Percentiles rank a stretch among this genome's conserved stretches.
Evolutionary conservation across 257 asterid species (phyloP).

Genomic region (Oldenlandia corymbosa): DNA sequence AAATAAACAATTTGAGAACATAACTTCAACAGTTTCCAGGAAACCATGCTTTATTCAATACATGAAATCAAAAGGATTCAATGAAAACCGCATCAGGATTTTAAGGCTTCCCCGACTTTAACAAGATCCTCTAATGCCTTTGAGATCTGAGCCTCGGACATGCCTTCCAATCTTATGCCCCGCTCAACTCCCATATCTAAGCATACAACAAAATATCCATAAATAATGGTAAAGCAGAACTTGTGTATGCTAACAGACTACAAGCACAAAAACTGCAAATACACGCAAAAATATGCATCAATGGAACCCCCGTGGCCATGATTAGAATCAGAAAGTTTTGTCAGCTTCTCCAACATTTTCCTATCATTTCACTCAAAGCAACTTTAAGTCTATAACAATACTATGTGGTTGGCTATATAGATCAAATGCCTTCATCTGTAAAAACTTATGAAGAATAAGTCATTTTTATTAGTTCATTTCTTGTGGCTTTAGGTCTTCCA

Average conservation of each 20-base stretch:
- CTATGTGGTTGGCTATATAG: too few relatives aligned
- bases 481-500: too few relatives aligned
- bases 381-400: too few relatives aligned
- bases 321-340: too few relatives aligned
- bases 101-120: slow-evolving; percentile 51
- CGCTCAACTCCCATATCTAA: slow-evolving; percentile 76
- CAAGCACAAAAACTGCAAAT: neutral
- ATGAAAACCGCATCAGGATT: slow-evolving; percentile 24
- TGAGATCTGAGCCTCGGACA: slow-evolving; percentile 64
- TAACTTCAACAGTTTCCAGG: neutral
- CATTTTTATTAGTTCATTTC: too few relatives aligned
- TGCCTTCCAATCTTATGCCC: slow-evolving; percentile 66
- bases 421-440: too few relatives aligned
- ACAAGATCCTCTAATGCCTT: slow-evolving; percentile 77
- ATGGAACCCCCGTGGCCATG: too few relatives aligned
- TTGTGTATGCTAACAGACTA: neutral
- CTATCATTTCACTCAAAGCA: neutral
- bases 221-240: neutral
- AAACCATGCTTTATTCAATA: slow-evolving; percentile 14
- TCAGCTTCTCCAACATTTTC: neutral
- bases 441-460: too few relatives aligned
- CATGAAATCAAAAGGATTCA: neutral
- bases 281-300: neutral
- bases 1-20: neutral
- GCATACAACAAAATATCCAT: slow-evolving; percentile 4